These are phyloP conservation scores for Rosa chinensis DNA, from an alignment of 306 rosid genomes.

Conservation along the genomic window DNA sequence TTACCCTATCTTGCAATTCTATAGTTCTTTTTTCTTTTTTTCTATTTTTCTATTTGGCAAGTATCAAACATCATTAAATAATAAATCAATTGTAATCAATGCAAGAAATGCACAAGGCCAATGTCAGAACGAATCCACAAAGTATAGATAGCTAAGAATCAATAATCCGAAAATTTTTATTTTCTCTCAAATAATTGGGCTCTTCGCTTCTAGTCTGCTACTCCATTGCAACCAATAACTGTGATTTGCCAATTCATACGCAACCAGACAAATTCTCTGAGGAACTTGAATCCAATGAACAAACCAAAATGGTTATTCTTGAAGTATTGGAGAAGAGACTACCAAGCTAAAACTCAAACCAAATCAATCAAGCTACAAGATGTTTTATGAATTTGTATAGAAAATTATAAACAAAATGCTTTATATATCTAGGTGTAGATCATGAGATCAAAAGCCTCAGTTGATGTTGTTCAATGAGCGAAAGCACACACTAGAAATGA, in stretches of 20 bases:
- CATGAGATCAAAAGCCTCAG: not conserved
- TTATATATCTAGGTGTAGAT: not conserved
- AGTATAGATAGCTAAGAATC: slow-evolving; percentile 3
- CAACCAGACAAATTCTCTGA: not conserved
- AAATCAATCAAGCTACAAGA: slow-evolving; percentile 23
- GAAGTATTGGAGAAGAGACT: slow-evolving; percentile 25
- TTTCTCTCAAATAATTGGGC: not conserved
- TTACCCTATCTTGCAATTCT: too few relatives aligned
- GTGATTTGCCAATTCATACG: slow-evolving; percentile 19
- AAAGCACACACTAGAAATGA: not conserved
- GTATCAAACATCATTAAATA: too few relatives aligned
- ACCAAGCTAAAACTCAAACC: slow-evolving; percentile 30
- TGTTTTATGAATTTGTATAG: not conserved
- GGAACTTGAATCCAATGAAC: slow-evolving; percentile 24
- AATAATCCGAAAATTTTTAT: slow-evolving; percentile 17
- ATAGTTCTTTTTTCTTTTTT: too few relatives aligned
- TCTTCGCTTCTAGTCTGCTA: too few relatives aligned
- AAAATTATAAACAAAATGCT: slow-evolving; percentile 7
- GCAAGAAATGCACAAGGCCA: not conserved
- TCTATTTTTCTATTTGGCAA: too few relatives aligned
- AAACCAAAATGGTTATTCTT: slow-evolving; percentile 34
- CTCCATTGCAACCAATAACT: slow-evolving; percentile 14
- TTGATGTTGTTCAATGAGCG: not conserved
- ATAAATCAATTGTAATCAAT: not conserved
- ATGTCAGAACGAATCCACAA: slow-evolving; percentile 12